Evolutionary conservation across 164 flowering plant genomes (phyloP), one percentile per base, ranked within the genome.

Genomic region (Annona squamosa): DNA sequence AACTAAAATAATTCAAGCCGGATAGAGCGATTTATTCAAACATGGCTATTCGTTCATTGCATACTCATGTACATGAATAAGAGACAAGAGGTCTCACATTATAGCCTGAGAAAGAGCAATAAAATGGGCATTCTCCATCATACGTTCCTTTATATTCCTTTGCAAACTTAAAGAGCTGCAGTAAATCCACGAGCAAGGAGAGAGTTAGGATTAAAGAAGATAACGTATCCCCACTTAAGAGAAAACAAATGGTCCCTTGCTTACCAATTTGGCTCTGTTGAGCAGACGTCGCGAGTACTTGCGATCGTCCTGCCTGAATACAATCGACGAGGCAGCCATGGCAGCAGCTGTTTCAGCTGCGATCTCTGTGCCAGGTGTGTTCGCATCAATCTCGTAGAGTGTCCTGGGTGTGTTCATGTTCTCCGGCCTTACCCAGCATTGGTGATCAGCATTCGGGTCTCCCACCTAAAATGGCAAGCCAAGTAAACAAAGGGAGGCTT

Each of bases 61-160:
- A 26, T 26, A 26, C 37, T 26, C 37, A 10, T 42, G 44, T 41
- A 16, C 5, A 61, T 13, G 63, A 66, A 46, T 47, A 19, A 43
- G 57, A 76, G 63, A 70, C 59, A 26, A 59, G 68, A 75, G 57
- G 75, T 4, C 57, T 81, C 87, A 94, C 99, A 78, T 94, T 88
- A 46, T 80, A 92, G 75, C 99, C 97, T 0, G 99, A 92, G 75
- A 16, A 82, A n/a, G 98, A 91, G 86, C 98, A 92, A 71, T 95
- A 92, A 80, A 91, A 91, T 41, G 98, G 99, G 86, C 99, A 91
- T 76, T 92, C 98, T 75, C 96, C 97, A 79, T 90, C 96, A 46
- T 44, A 92, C 2, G 89, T 91, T 78, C 94, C 97, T 75, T 85
- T 92, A 46, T 86, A 81, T 0, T 74, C 4, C 65, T 79, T 87